Percentiles rank a stretch among this genome's conserved stretches.
Evolutionary conservation across 2,329 filamentous ascomycete species (phyloP).

Genomic region (Diaporthe sp.): DNA sequence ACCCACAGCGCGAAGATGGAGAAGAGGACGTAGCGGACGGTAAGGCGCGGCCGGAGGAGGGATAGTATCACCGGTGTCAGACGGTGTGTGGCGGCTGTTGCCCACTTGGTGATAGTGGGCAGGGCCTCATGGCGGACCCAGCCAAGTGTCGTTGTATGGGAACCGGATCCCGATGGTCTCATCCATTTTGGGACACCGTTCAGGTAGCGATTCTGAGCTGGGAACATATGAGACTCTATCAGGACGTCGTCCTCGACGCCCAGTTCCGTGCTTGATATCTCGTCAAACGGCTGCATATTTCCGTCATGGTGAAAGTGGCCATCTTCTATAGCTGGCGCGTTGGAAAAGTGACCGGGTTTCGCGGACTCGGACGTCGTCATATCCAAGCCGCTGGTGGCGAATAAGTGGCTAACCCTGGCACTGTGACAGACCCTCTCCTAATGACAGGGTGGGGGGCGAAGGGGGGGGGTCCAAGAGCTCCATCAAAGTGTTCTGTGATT

Average conservation of each 20-base stretch:
- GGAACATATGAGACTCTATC: neutral
- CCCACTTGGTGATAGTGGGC: neutral
- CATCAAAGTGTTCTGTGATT: neutral
- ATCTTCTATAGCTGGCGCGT: neutral
- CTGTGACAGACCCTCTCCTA: too few species aligned
- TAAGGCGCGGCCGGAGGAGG: constrained; percentile 34
- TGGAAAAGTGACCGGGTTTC: neutral
- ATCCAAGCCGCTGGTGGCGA: neutral
- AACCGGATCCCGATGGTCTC: constrained; percentile 18
- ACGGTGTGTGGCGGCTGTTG: neutral
- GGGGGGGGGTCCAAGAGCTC: too few species aligned
- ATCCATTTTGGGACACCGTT: constrained; percentile 36
- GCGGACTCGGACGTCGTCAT: constrained; percentile 6
- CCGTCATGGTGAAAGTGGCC: neutral
- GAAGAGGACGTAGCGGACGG: constrained; percentile 31
- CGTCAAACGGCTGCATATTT: constrained; percentile 35
- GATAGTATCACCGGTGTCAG: neutral
- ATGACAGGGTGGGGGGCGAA: too few species aligned
- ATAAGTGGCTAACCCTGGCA: constrained; percentile 10
- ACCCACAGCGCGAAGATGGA: constrained; percentile 14
- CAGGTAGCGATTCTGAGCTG: constrained; percentile 17
- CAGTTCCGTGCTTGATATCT: constrained; percentile 30
- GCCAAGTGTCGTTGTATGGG: constrained; percentile 1
- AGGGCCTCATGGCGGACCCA: neutral
- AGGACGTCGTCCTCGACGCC: constrained; percentile 35